A percentile compares a stretch with the other conserved stretches of the same genome.
Conservation (phyloP, 2,329 filamentous ascomycete species). For the Cladophialophora immunda region DNA sequence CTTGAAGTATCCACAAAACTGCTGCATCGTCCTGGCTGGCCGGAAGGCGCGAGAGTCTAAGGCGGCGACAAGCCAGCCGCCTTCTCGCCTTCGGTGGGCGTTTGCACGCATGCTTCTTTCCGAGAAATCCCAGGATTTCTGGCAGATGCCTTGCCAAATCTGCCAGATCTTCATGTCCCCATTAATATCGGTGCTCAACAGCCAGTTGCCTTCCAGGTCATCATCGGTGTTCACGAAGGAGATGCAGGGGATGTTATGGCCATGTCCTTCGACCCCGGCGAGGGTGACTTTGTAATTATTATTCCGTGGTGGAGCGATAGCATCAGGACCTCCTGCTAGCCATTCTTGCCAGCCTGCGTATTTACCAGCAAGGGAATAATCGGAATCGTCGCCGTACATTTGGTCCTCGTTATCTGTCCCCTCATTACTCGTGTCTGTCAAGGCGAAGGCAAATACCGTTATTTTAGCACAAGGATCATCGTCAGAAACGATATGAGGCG, state of each 20-base stretch:
- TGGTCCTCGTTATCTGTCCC: conserved; percentile 32
- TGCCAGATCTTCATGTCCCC: conserved; percentile 61
- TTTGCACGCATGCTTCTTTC: conserved; percentile 25
- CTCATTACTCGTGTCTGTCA: conserved; percentile 50
- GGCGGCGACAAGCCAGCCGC: conserved; percentile 58
- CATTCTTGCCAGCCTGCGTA: conserved; percentile 38
- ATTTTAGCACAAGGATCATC: conserved; percentile 39
- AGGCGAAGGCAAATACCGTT: conserved; percentile 44
- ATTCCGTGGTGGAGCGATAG: conserved; percentile 43
- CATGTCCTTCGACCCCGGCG: conserved; percentile 47
- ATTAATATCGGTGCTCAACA: conserved; percentile 65
- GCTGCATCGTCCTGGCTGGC: conserved; percentile 44
- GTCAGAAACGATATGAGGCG: conserved; percentile 40
- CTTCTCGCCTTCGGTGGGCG: conserved; percentile 38
- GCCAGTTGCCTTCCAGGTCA: conserved; percentile 64
- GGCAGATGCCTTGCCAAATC: conserved; percentile 49
- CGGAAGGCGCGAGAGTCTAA: conserved; percentile 56
- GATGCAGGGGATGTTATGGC: conserved; percentile 65
- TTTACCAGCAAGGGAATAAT: conserved; percentile 4
- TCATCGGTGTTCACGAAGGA: conserved; percentile 66
- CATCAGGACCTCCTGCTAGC: conserved; percentile 15
- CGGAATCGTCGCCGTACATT: conserved; percentile 23
- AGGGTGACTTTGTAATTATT: conserved; percentile 55
- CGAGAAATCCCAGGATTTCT: conserved; percentile 44
- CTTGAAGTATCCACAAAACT: conserved; percentile 50